Evolutionary conservation across 164 flowering plant species (phyloP).

Genomic region (Hamamelis virginiana): DNA sequence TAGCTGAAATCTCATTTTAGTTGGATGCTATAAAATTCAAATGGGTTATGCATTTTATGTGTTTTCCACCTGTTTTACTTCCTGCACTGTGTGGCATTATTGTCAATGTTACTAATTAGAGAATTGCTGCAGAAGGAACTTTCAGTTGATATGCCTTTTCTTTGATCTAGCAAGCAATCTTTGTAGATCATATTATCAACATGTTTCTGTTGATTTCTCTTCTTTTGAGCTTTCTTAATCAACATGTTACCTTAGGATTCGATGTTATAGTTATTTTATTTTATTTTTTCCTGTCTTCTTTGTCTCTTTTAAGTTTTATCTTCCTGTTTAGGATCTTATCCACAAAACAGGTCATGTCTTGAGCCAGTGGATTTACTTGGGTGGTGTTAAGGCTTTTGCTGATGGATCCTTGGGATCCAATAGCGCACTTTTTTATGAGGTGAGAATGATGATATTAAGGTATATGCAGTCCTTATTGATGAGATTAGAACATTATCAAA

Average conservation of each 20-base stretch:
- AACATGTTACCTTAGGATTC: background rate
- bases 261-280: slow-evolving; percentile 9
- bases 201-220: background rate
- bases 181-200: background rate
- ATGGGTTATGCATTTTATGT: no score
- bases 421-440: slow-evolving; percentile 91
- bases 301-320: slow-evolving; percentile 4
- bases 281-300: background rate
- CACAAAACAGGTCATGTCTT: slow-evolving; percentile 44
- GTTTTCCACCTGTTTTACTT: no score
- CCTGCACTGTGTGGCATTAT: no score
- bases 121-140: no score
- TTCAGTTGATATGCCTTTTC: background rate
- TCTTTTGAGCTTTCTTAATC: background rate
- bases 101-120: no score
- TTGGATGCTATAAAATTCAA: no score
- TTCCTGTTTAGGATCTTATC: slow-evolving; percentile 48
- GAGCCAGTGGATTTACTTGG: slow-evolving; percentile 80
- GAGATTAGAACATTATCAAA: background rate
- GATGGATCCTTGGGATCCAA: slow-evolving; percentile 97
- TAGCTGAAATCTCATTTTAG: no score
- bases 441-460: slow-evolving; percentile 23
- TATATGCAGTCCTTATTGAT: background rate
- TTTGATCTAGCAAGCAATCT: background rate
- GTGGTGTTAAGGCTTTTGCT: slow-evolving; percentile 90